Evolutionary conservation across 139 green algal species (phyloP), one percentile per base, ranked within the genome.

Genomic region (Tetraselmis chui): DNA sequence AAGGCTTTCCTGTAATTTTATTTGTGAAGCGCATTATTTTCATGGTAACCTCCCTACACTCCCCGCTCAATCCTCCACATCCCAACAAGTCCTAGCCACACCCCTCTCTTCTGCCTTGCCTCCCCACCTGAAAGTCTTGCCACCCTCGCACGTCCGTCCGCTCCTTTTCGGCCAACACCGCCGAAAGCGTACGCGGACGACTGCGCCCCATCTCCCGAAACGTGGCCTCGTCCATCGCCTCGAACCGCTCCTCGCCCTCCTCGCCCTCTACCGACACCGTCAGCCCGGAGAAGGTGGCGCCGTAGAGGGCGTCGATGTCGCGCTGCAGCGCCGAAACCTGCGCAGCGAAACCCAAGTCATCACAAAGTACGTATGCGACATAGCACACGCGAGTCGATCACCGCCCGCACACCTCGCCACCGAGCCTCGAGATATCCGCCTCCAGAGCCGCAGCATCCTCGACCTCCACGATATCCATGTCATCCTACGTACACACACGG

Each of bases 231-330:
- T 74, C 32, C 32, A 26, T 25, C 22, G 26, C 24, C 31, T 22
- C 28, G 26, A 1, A 76, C 30, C 31, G 2, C 1, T 11, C n/a
- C n/a, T 59, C 67, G 67, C 31, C 5, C 25, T 79, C 84, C 23
- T 29, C 30, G 30, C 32, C 80, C 0, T n/a, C 82, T 31, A 2
- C 27, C 75, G 0, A 26, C 29, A 59, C 77, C 78, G 5, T 74
- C 11, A 90, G 27, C 28, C 81, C 85, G 22, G 29, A 11, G 59
- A 94, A 94, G 1, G 82, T 83, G 2, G 28, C 29, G 32, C 74
- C 59, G 80, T 93, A 94, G 58, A 93, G 78, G 5, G 22, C n/a
- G 79, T 94, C 85, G 0, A 94, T 86, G 59, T 86, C 2, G 26
- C 24, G 1, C 32, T 89, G 80, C 59, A 92, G 82, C 2, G 81